These are phyloP conservation scores for Glaciozyma antarctica DNA, from an alignment of 768 basidiomycete genomes.

Conservation along the genomic window DNA sequence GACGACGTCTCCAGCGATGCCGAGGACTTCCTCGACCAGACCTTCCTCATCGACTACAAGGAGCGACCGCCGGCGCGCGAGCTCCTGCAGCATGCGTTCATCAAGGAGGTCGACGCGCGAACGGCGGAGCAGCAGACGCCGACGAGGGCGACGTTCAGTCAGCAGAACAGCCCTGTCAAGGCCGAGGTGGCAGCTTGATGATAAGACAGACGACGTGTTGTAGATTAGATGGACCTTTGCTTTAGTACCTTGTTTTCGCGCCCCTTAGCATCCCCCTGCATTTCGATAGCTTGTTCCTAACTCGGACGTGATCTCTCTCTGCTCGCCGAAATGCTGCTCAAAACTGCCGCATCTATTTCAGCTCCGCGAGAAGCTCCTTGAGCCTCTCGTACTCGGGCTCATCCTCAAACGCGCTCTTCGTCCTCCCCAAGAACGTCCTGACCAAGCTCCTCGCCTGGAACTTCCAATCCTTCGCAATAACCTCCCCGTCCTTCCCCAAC, in stretches of 20 bases:
- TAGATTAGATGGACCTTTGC: no score
- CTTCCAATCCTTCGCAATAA: slow-evolving; percentile 52
- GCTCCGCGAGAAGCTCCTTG: slow-evolving; percentile 56
- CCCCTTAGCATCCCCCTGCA: no score
- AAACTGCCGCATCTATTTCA: slow-evolving; percentile 41
- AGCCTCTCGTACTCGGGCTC: slow-evolving; percentile 73
- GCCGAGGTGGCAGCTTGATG: background rate
- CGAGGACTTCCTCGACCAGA: slow-evolving; percentile 70
- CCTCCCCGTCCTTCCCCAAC: slow-evolving; percentile 34
- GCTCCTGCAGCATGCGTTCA: slow-evolving; percentile 40
- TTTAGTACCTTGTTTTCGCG: no score
- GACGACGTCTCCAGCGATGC: slow-evolving; percentile 84
- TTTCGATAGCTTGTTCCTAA: no score
- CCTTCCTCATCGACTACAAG: slow-evolving; percentile 46
- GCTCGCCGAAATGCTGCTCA: no score
- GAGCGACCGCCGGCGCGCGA: slow-evolving; percentile 40
- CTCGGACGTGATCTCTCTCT: no score
- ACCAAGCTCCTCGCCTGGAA: slow-evolving; percentile 78
- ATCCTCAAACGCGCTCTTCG: slow-evolving; percentile 70
- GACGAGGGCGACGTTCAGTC: slow-evolving; percentile 28
- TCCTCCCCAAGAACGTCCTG: slow-evolving; percentile 77
- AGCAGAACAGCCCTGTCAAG: slow-evolving; percentile 5
- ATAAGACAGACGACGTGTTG: no score
- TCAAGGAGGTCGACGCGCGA: slow-evolving; percentile 21
- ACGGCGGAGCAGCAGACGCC: slow-evolving; percentile 25